phyloP scores from a whole-genome alignment of 495 filamentous ascomycete species.

The Talaromyces adpressus region DNA sequence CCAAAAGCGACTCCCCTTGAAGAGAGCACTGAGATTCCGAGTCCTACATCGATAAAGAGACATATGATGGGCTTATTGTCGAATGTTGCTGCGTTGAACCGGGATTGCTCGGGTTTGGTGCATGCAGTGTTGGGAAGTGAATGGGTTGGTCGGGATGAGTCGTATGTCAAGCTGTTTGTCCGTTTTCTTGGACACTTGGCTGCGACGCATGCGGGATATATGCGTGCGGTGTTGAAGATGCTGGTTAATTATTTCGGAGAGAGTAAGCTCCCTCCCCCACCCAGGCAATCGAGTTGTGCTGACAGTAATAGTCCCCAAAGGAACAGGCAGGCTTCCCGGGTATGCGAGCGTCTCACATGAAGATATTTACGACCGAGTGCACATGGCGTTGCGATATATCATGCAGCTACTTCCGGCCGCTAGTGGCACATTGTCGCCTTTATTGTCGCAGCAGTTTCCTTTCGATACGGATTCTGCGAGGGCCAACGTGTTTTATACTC shows the following conservation, averaged over 20 bases:
- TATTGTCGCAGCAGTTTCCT: slow-evolving; percentile 64
- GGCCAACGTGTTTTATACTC: slow-evolving; percentile 67
- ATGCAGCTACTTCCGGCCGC: slow-evolving; percentile 69
- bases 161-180: slow-evolving; percentile 71
- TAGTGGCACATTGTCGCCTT: slow-evolving; percentile 59
- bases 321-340: slow-evolving; percentile 51
- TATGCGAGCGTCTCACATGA: slow-evolving; percentile 50
- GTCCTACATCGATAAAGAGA: slow-evolving; percentile 52
- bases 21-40: slow-evolving; percentile 34
- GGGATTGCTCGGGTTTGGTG: slow-evolving; percentile 67
- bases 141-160: slow-evolving; percentile 81
- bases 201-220: slow-evolving; percentile 66
- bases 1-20: slow-evolving; percentile 29
- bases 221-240: slow-evolving; percentile 62
- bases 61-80: slow-evolving; percentile 75
- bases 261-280: slow-evolving; percentile 20
- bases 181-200: slow-evolving; percentile 74
- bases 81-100: slow-evolving; percentile 61
- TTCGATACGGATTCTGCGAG: slow-evolving; percentile 64
- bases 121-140: slow-evolving; percentile 62
- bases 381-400: slow-evolving; percentile 68
- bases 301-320: slow-evolving; percentile 25
- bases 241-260: slow-evolving; percentile 67
- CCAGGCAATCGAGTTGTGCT: background rate
- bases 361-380: slow-evolving; percentile 60